Base-by-base conservation (phyloP, 352 stramenopile species). In the Globisporangium cylindrosporum region DNA sequence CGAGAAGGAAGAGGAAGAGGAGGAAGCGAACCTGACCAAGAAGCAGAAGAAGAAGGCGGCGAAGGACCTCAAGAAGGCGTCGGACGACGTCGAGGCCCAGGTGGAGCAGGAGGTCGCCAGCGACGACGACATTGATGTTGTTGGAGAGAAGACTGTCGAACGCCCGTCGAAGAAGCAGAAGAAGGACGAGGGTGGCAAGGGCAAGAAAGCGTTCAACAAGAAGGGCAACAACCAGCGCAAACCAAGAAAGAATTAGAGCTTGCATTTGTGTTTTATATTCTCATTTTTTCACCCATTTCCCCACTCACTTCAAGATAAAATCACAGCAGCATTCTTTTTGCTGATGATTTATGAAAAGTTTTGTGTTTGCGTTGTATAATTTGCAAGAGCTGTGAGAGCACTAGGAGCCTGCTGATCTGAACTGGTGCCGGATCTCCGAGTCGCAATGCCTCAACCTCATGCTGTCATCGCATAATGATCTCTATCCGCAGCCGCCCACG, bases 21-120 rank as follows among this genome's bases (percentile, higher is more conserved):
- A 95, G 53, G 83, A 90, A 67, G 81, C 74, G 25, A 82, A 70
- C 63, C 74, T 89, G 69, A 89, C 90, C n/a, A 97, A 93, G 71
- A 88, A 95, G 54, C 74, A 80, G 57, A 85, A 91, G 68, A 89
- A 93, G 68, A 85, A 93, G 60, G 74, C 86, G 49, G 78, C 84
- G 20, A 89, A 94, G 73, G 85, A 85, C 12, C 70, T 84, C 10
- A 89, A 93, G 76, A 72, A 95, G 72, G 84, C 86, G 1, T 80
- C 86, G 3, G 74, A 76, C n/a, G 80, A 92, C 59, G 88, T 95
- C 15, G 74, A 90, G 20, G 89, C 86, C 14, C 63, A 86, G 24
- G 81, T 95, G 6, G 74, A 80, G 25, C 73, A 80, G 65, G 82
- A 92, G 56, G 73, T 79, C 8, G 61, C 72, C 12, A 85, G 75